Evolutionary conservation across 441 rosid species (phyloP).

Genomic region (Iberis amara): DNA sequence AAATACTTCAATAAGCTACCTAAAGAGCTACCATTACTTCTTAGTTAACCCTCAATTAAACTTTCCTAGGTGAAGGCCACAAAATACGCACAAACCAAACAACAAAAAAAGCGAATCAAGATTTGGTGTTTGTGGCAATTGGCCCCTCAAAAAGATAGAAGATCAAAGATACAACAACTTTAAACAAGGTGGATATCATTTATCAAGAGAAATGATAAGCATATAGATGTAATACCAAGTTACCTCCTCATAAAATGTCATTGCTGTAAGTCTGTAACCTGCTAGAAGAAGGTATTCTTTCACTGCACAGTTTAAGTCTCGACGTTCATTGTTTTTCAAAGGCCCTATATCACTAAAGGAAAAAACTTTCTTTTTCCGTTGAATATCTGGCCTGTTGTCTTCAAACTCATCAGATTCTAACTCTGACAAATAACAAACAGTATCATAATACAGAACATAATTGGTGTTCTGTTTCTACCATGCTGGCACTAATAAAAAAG

Average conservation of each 20-base stretch:
- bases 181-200: neutral
- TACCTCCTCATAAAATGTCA: constrained; percentile 98
- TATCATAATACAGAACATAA: neutral
- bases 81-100: neutral
- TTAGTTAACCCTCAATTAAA: neutral
- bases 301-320: constrained; percentile 84
- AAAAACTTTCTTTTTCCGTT: constrained; percentile 48
- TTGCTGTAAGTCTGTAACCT: constrained; percentile 90
- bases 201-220: neutral
- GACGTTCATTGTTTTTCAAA: constrained; percentile 74
- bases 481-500: neutral
- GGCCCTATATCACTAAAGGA: constrained; percentile 70
- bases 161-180: neutral
- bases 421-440: constrained; percentile 40
- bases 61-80: constrained; percentile 4
- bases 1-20: constrained; percentile 7
- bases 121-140: neutral
- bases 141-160: neutral
- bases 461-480: constrained; percentile 12
- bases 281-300: constrained; percentile 91
- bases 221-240: constrained; percentile 11
- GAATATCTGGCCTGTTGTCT: constrained; percentile 44
- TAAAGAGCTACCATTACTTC: neutral
- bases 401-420: constrained; percentile 36
- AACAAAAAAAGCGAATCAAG: neutral